These are phyloP conservation scores for Camellia oleifera DNA, from an alignment of 179 eudicot genomes.

Conservation along the genomic window DNA sequence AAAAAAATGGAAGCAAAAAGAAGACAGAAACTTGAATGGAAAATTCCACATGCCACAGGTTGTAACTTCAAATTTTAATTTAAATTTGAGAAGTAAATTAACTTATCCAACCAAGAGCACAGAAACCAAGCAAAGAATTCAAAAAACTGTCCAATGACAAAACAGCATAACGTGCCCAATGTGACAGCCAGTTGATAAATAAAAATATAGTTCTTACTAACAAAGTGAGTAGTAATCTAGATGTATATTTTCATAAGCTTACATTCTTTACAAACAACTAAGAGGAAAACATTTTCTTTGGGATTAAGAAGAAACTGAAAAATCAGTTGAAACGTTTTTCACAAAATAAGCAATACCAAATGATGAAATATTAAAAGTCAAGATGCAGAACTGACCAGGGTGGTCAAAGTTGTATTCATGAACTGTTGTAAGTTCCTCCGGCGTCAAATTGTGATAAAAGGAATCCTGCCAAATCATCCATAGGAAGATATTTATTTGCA, in stretches of 20 bases:
- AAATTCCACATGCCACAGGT: not conserved
- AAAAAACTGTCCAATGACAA: not conserved
- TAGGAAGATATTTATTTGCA: constrained; percentile 9
- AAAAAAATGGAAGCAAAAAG: not conserved
- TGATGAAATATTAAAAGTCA: constrained; percentile 1
- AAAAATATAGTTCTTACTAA: not conserved
- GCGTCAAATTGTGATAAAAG: constrained; percentile 71
- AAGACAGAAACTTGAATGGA: not conserved
- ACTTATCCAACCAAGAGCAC: constrained; percentile 2
- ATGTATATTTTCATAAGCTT: not conserved
- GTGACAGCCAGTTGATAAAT: not conserved
- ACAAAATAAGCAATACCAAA: not conserved
- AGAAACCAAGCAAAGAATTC: not conserved
- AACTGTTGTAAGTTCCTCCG: constrained; percentile 76
- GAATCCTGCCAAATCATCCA: constrained; percentile 66
- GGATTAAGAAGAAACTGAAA: not conserved
- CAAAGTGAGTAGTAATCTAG: too few species aligned
- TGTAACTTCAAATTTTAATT: not conserved
- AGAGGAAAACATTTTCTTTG: not conserved
- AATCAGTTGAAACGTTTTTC: not conserved
- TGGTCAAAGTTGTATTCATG: constrained; percentile 93
- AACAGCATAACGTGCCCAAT: not conserved
- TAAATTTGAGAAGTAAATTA: not conserved
- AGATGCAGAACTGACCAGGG: constrained; percentile 56
- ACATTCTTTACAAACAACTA: not conserved